Evolutionary conservation across 768 basidiomycete species (phyloP).

Genomic region (Melanogaster broomeanus): DNA sequence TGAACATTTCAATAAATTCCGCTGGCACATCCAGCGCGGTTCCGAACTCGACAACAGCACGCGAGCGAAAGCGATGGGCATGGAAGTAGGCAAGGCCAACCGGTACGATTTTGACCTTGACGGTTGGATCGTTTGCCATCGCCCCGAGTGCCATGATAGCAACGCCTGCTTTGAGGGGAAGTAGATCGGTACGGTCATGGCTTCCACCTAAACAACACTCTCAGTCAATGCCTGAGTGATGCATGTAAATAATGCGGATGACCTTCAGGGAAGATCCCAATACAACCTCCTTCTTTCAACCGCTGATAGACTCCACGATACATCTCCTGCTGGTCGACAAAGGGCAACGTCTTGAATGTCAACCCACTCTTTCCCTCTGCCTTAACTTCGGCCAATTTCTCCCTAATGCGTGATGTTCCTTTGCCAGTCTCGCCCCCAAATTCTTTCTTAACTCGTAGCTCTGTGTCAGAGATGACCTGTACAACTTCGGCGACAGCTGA

Average conservation of each 20-base stretch:
- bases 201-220: conserved; percentile 73
- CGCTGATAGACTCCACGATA: conserved; percentile 91
- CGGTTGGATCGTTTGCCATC: conserved; percentile 86
- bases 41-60: conserved; percentile 97
- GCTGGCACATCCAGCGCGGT: conserved; percentile 87
- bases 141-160: conserved; percentile 98
- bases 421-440: conserved; percentile 83
- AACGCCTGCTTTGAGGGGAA: conserved; percentile 97
- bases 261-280: conserved; percentile 99
- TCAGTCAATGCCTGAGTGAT: conserved; percentile 1
- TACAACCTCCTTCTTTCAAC: conserved; percentile 82
- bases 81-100: conserved; percentile 78
- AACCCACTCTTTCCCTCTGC: conserved; percentile 61
- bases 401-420: conserved; percentile 64
- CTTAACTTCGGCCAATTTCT: conserved; percentile 62
- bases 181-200: conserved; percentile 94
- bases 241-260: conserved; percentile 9
- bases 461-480: conserved; percentile 86
- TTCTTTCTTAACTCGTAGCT: conserved; percentile 82
- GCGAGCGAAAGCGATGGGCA: conserved; percentile 86
- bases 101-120: conserved; percentile 91
- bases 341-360: conserved; percentile 81
- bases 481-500: conserved; percentile 81
- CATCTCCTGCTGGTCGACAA: conserved; percentile 93
- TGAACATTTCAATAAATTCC: conserved; percentile 88